A percentile compares a stretch with the other conserved stretches of the same genome.
Evolutionary conservation across 345 rosid species (phyloP).

Genomic region (Gossypium anomalum): DNA sequence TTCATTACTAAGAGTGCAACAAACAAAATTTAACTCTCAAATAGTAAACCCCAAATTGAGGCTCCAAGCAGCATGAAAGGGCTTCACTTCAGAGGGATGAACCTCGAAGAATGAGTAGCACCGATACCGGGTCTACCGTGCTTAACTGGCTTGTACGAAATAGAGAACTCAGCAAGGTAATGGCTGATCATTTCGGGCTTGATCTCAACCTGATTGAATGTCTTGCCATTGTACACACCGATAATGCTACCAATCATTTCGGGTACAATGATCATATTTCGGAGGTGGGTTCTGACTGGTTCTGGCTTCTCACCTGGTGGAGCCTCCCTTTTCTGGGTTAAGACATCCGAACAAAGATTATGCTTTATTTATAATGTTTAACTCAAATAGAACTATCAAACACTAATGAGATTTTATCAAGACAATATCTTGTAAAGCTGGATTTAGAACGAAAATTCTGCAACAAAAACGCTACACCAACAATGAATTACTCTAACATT

Average conservation of each 20-base stretch:
- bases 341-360: background rate
- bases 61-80: background rate
- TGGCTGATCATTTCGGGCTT: constrained; percentile 96
- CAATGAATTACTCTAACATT: background rate
- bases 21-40: constrained; percentile 10
- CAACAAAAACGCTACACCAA: background rate
- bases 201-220: constrained; percentile 92
- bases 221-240: constrained; percentile 93
- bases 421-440: background rate
- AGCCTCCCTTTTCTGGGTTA: constrained; percentile 81
- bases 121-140: constrained; percentile 97
- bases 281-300: constrained; percentile 80
- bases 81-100: constrained; percentile 87
- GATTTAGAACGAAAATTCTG: background rate
- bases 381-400: background rate
- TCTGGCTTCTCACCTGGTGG: constrained; percentile 97
- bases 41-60: background rate
- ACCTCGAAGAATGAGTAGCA: constrained; percentile 97
- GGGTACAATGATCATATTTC: constrained; percentile 92
- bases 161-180: constrained; percentile 78
- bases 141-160: constrained; percentile 90
- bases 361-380: too few species aligned
- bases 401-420: background rate
- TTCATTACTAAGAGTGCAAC: background rate
- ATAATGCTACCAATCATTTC: constrained; percentile 96